A percentile compares a stretch with the other conserved stretches of the same genome.
phyloP scores from a whole-genome alignment of 768 basidiomycete genomes.

The Pisolithus orientalis region DNA sequence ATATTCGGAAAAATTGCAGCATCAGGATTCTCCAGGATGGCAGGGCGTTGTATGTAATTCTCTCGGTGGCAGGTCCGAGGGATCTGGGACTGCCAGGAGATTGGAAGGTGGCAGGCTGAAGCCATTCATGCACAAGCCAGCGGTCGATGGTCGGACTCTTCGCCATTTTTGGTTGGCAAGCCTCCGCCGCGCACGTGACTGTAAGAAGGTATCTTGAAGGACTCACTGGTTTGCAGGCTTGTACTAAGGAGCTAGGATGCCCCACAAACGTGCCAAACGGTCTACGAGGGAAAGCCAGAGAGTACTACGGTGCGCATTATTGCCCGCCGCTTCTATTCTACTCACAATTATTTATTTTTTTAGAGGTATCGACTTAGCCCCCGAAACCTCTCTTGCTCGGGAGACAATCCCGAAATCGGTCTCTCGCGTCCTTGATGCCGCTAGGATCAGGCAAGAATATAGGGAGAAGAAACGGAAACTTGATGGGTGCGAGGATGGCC shows the following conservation, averaged over 20 bases:
- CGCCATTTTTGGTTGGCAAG: too few species aligned
- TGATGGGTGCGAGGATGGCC: slow-evolving; percentile 21
- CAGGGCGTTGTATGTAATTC: too few species aligned
- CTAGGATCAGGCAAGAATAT: slow-evolving; percentile 49
- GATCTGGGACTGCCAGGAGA: too few species aligned
- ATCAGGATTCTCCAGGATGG: too few species aligned
- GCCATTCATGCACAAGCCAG: too few species aligned
- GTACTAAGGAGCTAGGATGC: slow-evolving; percentile 34
- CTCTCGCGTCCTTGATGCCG: slow-evolving; percentile 59
- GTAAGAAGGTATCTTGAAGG: too few species aligned
- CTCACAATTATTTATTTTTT: background rate
- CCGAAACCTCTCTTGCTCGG: slow-evolving; percentile 36
- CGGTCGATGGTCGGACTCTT: too few species aligned
- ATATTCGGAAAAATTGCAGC: too few species aligned
- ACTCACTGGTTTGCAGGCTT: too few species aligned
- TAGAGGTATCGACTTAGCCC: slow-evolving; percentile 49
- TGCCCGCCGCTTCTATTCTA: background rate
- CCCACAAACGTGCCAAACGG: slow-evolving; percentile 59
- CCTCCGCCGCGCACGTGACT: too few species aligned
- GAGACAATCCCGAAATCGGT: slow-evolving; percentile 70
- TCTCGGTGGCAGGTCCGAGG: too few species aligned
- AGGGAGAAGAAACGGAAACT: slow-evolving; percentile 39
- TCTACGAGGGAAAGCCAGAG: slow-evolving; percentile 39
- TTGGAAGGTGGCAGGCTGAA: too few species aligned
- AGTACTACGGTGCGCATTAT: slow-evolving; percentile 35